Base-by-base conservation (phyloP, 1,284 basidiomycete genomes). In the Rugosomyces carneus region DNA sequence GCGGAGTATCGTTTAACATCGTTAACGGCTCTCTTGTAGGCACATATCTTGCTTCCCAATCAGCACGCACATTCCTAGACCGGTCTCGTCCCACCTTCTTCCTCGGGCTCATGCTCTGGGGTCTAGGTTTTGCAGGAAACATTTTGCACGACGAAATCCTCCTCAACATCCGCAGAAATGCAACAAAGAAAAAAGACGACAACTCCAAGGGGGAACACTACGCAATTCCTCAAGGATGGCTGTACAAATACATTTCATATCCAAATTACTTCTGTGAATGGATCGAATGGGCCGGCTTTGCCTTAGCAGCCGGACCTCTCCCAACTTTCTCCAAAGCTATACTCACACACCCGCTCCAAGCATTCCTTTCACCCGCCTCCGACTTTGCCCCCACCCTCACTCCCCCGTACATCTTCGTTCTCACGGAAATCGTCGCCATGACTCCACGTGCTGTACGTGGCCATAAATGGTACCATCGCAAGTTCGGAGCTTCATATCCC, bases 231-330 rank as follows among this genome's bases (percentile, higher is more conserved):
- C 72, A 81, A 43, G 93, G 92, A 0, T 80, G 81, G 3, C 68
- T 95, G 24, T 96, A 89, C 70, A 59, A 65, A 40, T 81, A 76
- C 60, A 73, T 96, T 53, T 91, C 90, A n/a, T 94, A 84, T 65
- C 93, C 93, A 1, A 93, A 96, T 66, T 96, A 96, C 64, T 70
- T 93, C 41, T 92, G 86, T 66, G 93, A 95, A 64, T 96, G 89
- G 89, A 55, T 84, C 44, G 91, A 93, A 65, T 93, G 89, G 89
- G 58, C 80, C 7, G 87, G 83, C 7, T 92, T 83, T 59, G 84
- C 89, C 0, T 59, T 91, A 23, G 84, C 87, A 1, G 76, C 80
- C 9, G 56, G 68, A 7, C 72, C 71, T 20, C 21, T 69, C 52
- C 64, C 62, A 56, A 4, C 35, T 6, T 27, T 40, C 11, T 38